Evolutionary conservation across 2,329 filamentous ascomycete genomes (phyloP), one percentile per base, ranked within the genome.

Genomic region (Xylariaceae sp.): DNA sequence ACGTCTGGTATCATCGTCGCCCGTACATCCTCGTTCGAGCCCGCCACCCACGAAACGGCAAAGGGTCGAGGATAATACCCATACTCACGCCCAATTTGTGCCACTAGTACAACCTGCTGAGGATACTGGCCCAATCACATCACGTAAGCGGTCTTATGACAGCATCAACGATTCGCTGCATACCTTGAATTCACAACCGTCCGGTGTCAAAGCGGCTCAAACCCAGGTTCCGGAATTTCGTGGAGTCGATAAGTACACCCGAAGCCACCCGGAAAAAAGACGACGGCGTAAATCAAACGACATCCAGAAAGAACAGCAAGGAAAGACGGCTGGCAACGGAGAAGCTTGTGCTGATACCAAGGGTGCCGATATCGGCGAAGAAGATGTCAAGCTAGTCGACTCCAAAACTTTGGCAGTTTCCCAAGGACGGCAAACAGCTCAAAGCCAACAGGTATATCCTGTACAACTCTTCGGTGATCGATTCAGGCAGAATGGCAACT

Each of bases 21-120:
- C 57, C 10, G 18, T 44, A 29, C 37, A 45, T 12, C 20, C 29
- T 20, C 50, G 20, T 18, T 46, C 52, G 37, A 63, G 44, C 48
- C 50, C 60, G 40, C 61, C 57, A 10, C 51, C 59, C n/a, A 42
- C 59, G 9, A 69, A 69, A 53, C 66, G 62, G 12, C 63, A 55
- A 50, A 66, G 55, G 40, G n/a, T 59, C 26, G 43, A 56, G 49
- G 54, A 61, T 21, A 50, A 7, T 44, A 26, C 45, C 41, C 60
- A 66, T 26, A 59, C 63, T 18, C 44, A 60, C 2, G 51, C 56
- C 47, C 59, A 47, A 2, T 65, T 66, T 26, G 54, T 26, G 19
- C 41, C 43, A 21, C 9, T 14, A 10, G 9, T 32, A 18, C n/a
- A 44, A 3, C 4, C 14, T 10, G 56, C 60, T 12, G 19, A 20